phyloP scores from a whole-genome alignment of 192 early-diverging fungal genomes.

The Umbelopsis isabellina region DNA sequence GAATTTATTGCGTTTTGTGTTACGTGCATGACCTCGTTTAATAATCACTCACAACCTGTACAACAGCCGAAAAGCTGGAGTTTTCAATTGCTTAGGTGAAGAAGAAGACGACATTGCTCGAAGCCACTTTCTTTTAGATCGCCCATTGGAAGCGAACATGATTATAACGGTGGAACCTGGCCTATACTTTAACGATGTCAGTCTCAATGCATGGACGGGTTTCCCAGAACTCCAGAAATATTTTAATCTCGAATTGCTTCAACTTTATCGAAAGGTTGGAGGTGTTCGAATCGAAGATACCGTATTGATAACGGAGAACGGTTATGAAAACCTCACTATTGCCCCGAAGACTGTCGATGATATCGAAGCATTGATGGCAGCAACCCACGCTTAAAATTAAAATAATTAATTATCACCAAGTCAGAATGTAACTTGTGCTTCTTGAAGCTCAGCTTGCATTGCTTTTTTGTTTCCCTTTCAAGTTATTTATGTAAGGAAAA shows the following conservation, averaged over 20 bases:
- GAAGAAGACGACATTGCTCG: slow-evolving; percentile 69
- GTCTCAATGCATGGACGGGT: slow-evolving; percentile 63
- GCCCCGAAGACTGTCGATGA: slow-evolving; percentile 81
- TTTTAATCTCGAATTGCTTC: slow-evolving; percentile 72
- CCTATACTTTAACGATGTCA: slow-evolving; percentile 84
- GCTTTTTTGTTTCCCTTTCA: no score
- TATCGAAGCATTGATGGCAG: slow-evolving; percentile 68
- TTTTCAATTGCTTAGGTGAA: slow-evolving; percentile 58
- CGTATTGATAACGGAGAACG: slow-evolving; percentile 79
- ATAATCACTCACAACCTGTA: background rate
- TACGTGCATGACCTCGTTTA: slow-evolving; percentile 18
- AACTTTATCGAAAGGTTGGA: slow-evolving; percentile 73
- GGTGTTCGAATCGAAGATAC: slow-evolving; percentile 95
- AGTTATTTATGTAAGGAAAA: no score
- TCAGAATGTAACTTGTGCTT: no score
- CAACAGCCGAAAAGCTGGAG: slow-evolving; percentile 9
- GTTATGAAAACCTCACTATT: slow-evolving; percentile 83
- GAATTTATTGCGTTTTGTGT: background rate
- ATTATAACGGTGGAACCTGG: slow-evolving; percentile 95
- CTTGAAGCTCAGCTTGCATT: no score
- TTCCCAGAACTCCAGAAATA: slow-evolving; percentile 60
- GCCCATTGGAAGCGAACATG: slow-evolving; percentile 77
- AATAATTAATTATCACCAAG: background rate
- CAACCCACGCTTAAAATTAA: background rate
- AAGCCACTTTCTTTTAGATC: slow-evolving; percentile 71